Percentiles rank a stretch among this genome's conserved stretches.
These are phyloP conservation scores for Puccinellia tenuiflora DNA, from an alignment of 176 grass and related monocot genomes.

Conservation along the genomic window DNA sequence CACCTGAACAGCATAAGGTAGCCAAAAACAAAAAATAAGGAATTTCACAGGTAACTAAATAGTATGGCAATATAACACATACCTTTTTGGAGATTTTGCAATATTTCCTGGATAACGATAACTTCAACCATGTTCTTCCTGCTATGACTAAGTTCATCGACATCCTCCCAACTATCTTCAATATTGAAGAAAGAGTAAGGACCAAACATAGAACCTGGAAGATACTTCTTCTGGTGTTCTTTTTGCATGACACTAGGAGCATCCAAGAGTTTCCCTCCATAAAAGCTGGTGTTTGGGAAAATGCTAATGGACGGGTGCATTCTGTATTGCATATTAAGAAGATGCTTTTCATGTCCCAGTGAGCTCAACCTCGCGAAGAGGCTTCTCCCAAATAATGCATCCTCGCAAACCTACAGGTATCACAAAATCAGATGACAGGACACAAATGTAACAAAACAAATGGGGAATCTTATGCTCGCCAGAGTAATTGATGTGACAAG, in stretches of 20 bases:
- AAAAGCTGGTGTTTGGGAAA: constrained; percentile 71
- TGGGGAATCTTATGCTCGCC: neutral
- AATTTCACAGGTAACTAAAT: neutral
- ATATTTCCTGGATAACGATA: constrained; percentile 40
- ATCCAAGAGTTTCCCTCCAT: constrained; percentile 57
- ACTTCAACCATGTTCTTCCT: constrained; percentile 61
- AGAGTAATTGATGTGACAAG: neutral
- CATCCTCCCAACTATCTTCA: constrained; percentile 44
- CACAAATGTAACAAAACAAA: constrained; percentile 15
- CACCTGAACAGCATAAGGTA: neutral
- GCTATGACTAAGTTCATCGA: constrained; percentile 44
- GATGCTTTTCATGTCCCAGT: constrained; percentile 57
- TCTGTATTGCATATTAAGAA: constrained; percentile 76
- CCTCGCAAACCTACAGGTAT: constrained; percentile 39
- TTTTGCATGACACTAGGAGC: constrained; percentile 59
- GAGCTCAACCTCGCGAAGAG: constrained; percentile 76
- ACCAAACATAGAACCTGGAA: constrained; percentile 56
- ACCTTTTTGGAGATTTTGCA: constrained; percentile 44
- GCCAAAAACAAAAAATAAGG: neutral
- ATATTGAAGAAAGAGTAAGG: constrained; percentile 72
- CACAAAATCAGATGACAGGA: neutral
- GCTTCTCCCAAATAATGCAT: constrained; percentile 68
- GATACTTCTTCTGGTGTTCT: constrained; percentile 39
- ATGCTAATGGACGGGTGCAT: constrained; percentile 85
- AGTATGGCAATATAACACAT: neutral